A percentile compares a stretch with the other conserved stretches of the same genome.
These are phyloP conservation scores for Tritrichomonas foetus DNA, from an alignment of 208 protist species.

Conservation along the genomic window DNA sequence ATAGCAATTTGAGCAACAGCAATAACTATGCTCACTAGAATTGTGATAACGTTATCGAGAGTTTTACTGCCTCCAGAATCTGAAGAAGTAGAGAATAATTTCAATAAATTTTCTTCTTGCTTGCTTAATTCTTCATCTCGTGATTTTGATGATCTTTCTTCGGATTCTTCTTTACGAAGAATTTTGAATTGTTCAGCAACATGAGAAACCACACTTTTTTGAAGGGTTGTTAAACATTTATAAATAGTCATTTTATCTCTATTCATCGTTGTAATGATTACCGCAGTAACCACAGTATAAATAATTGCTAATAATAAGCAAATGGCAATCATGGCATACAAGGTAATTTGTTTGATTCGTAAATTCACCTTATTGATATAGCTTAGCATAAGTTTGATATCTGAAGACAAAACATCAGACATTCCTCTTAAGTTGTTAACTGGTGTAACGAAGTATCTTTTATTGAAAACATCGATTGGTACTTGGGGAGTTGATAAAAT, in stretches of 20 bases:
- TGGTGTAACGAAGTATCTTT: not conserved
- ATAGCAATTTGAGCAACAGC: not conserved
- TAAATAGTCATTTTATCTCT: not conserved
- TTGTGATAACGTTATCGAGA: not conserved
- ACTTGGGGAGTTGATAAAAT: too few species aligned
- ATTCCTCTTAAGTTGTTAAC: not conserved
- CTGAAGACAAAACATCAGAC: not conserved
- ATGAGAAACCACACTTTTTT: slow-evolving; percentile 10
- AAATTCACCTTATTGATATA: not conserved
- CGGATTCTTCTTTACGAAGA: not conserved
- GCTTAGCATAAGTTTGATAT: not conserved
- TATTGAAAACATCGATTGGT: not conserved
- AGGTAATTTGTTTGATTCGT: not conserved
- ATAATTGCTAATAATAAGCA: not conserved
- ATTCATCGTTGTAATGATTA: not conserved
- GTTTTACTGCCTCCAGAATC: not conserved
- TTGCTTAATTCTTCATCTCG: not conserved
- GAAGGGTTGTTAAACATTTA: not conserved
- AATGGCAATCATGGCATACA: not conserved
- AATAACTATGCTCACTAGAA: not conserved
- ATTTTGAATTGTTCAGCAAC: slow-evolving; percentile 17
- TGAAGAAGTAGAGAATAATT: not conserved
- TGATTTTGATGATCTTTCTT: not conserved
- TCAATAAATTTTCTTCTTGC: slow-evolving; percentile 26
- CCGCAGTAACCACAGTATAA: not conserved